phyloP scores from a whole-genome alignment of 495 filamentous ascomycete genomes.

The Clohesyomyces aquaticus region DNA sequence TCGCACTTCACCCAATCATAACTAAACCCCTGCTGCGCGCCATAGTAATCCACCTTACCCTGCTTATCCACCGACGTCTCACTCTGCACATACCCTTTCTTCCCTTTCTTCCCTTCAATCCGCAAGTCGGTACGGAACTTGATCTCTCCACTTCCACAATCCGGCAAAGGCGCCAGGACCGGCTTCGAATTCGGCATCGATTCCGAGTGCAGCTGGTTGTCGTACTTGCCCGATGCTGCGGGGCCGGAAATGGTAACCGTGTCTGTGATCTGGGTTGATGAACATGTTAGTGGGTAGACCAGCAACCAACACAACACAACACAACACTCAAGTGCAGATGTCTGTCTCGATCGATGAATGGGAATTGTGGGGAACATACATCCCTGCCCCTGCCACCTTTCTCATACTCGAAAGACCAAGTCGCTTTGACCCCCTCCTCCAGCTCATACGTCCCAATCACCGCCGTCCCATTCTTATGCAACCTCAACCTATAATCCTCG shows the following conservation, averaged over 20 bases:
- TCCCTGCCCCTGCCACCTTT: background rate
- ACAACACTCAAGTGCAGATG: too few relatives aligned
- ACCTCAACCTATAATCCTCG: constrained; percentile 2
- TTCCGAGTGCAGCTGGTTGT: background rate
- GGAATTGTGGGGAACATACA: too few relatives aligned
- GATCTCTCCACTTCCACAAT: background rate
- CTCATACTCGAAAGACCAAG: background rate
- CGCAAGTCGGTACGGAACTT: background rate
- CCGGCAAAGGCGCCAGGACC: background rate
- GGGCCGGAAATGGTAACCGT: background rate
- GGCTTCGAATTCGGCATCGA: background rate
- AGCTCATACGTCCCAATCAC: background rate
- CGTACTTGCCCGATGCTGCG: too few relatives aligned
- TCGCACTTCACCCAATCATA: constrained; percentile 5
- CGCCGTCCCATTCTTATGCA: constrained; percentile 8
- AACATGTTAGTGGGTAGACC: background rate
- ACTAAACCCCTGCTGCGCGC: background rate
- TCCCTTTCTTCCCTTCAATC: background rate
- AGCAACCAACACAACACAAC: too few relatives aligned
- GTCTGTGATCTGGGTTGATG: background rate
- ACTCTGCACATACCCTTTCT: background rate
- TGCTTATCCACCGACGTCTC: background rate
- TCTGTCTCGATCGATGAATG: too few relatives aligned
- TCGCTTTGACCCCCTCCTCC: background rate
- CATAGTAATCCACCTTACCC: background rate